phyloP scores from a whole-genome alignment of 176 grass and related monocot genomes.

The Oryza rufipogon region DNA sequence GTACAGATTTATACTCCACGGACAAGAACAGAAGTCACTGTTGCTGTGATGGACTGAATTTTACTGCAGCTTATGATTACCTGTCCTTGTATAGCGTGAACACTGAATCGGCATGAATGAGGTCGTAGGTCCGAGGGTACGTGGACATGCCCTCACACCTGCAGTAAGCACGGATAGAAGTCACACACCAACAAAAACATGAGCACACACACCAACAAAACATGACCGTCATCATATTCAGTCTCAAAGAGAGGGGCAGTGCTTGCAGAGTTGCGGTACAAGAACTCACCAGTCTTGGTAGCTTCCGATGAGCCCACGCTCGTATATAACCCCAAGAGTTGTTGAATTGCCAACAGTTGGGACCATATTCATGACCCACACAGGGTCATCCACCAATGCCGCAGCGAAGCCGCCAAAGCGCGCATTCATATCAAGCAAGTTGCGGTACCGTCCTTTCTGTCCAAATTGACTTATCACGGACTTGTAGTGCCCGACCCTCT shows the following conservation, averaged over 20 bases:
- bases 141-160: conserved; percentile 98
- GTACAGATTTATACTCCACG: too few relatives aligned
- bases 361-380: conserved; percentile 96
- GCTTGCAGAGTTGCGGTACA: neutral
- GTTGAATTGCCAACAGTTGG: conserved; percentile 60
- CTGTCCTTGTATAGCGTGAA: conserved; percentile 82
- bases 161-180: conserved; percentile 40
- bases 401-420: conserved; percentile 76
- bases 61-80: conserved; percentile 41
- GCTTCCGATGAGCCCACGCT: conserved; percentile 90
- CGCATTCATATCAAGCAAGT: conserved; percentile 96
- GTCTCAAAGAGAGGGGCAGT: neutral
- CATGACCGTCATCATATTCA: neutral
- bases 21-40: neutral
- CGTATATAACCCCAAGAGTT: conserved; percentile 85
- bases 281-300: conserved; percentile 92
- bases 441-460: conserved; percentile 83
- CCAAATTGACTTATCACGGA: conserved; percentile 60
- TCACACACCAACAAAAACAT: conserved; percentile 1
- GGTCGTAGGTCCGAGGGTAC: conserved; percentile 93
- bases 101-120: conserved; percentile 79
- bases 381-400: conserved; percentile 66
- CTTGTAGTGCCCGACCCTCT: conserved; percentile 76
- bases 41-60: neutral
- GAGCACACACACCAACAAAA: neutral